Conservation (phyloP, 352 stramenopile species). For the Phytophthora cryptogea region DNA sequence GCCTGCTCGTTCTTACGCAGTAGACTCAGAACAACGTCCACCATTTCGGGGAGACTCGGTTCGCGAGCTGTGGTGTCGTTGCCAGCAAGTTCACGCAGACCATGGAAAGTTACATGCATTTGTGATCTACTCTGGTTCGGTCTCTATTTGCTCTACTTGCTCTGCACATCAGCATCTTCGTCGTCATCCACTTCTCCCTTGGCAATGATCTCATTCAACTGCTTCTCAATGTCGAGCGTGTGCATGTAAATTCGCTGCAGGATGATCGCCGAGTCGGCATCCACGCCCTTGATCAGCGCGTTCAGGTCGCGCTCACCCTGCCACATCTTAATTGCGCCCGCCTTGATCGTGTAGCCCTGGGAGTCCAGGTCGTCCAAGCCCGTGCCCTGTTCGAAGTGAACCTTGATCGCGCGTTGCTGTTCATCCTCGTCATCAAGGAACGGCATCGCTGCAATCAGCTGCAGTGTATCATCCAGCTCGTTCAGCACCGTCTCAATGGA, state of each 20-base stretch:
- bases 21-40: constrained; percentile 58
- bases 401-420: constrained; percentile 41
- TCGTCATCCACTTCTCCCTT: constrained; percentile 28
- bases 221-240: constrained; percentile 63
- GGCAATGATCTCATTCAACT: constrained; percentile 53
- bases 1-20: constrained; percentile 71
- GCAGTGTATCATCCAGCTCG: constrained; percentile 67
- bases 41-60: constrained; percentile 67
- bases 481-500: constrained; percentile 59
- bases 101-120: constrained; percentile 6
- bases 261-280: constrained; percentile 69
- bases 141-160: constrained; percentile 17
- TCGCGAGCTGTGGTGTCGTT: constrained; percentile 50
- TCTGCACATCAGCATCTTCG: constrained; percentile 13
- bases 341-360: constrained; percentile 59
- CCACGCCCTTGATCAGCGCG: constrained; percentile 44
- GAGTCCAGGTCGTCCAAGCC: constrained; percentile 69
- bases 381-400: constrained; percentile 64
- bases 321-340: constrained; percentile 62
- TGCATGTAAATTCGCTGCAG: constrained; percentile 80
- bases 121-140: constrained; percentile 1
- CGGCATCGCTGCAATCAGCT: constrained; percentile 73
- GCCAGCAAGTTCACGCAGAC: constrained; percentile 22
- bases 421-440: constrained; percentile 74
- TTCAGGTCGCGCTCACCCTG: constrained; percentile 68